Evolutionary conservation across 1,284 basidiomycete species (phyloP).

Genomic region (Macrocystidia cucumis): DNA sequence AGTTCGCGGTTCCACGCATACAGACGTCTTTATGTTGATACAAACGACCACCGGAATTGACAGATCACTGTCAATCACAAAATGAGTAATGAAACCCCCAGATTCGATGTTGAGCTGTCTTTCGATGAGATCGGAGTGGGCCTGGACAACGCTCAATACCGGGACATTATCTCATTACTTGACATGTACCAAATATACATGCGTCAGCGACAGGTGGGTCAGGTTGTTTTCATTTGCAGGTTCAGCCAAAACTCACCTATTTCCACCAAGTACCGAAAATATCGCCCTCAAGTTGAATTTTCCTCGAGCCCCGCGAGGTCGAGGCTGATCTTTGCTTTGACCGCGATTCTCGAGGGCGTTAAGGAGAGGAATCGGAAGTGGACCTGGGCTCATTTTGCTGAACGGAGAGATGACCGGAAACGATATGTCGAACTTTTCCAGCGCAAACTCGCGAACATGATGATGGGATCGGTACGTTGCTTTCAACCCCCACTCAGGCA

Average conservation of each 20-base stretch:
- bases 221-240: not conserved
- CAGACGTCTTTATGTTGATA: constrained; percentile 3
- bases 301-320: constrained; percentile 63
- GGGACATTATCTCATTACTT: constrained; percentile 87
- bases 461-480: constrained; percentile 36
- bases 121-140: constrained; percentile 95
- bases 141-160: constrained; percentile 93
- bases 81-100: constrained; percentile 67
- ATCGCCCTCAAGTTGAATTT: constrained; percentile 60
- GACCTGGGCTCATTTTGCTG: constrained; percentile 90
- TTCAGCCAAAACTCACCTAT: constrained; percentile 5
- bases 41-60: constrained; percentile 6
- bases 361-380: constrained; percentile 82
- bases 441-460: constrained; percentile 54
- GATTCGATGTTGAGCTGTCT: constrained; percentile 83
- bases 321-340: constrained; percentile 75
- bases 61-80: constrained; percentile 83
- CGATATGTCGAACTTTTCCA: constrained; percentile 87
- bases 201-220: constrained; percentile 75
- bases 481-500: not conserved
- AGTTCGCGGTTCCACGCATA: constrained; percentile 21
- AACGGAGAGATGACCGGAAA: constrained; percentile 83
- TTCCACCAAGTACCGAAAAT: constrained; percentile 67
- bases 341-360: constrained; percentile 81
- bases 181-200: constrained; percentile 98